Conservation (phyloP, 257 asterid species). For the Phtheirospermum japonicum region DNA sequence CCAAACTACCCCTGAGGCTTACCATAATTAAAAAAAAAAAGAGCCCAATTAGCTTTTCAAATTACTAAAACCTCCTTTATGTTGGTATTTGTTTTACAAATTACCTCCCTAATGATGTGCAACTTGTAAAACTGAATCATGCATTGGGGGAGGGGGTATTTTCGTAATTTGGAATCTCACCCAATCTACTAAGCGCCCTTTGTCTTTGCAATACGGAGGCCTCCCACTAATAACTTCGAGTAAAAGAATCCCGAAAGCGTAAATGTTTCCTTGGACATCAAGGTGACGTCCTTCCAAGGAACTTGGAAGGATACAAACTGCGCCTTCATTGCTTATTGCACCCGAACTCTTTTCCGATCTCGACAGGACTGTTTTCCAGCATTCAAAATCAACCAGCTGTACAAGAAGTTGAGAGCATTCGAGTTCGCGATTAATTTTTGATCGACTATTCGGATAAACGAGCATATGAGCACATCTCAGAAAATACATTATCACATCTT, state of each 20-base stretch:
- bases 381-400: slow-evolving; percentile 93
- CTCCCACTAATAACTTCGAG: slow-evolving; percentile 89
- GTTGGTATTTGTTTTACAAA: too few species aligned
- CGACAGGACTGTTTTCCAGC: slow-evolving; percentile 78
- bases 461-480: not conserved
- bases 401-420: slow-evolving; percentile 15
- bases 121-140: too few species aligned
- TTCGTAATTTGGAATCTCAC: slow-evolving; percentile 35
- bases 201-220: slow-evolving; percentile 78
- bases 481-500: too few species aligned
- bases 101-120: too few species aligned
- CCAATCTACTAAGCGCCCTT: slow-evolving; percentile 86
- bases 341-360: slow-evolving; percentile 88
- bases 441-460: not conserved
- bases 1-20: not conserved
- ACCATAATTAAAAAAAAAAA: not conserved
- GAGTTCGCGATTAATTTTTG: not conserved
- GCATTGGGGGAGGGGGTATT: too few species aligned
- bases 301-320: slow-evolving; percentile 74
- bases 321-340: slow-evolving; percentile 66
- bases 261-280: slow-evolving; percentile 68
- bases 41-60: not conserved
- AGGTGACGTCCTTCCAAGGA: slow-evolving; percentile 66
- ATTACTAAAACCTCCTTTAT: too few species aligned
- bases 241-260: slow-evolving; percentile 80